Evolutionary conservation across 1,139 yeast genomes (phyloP).

Genomic region (Schwanniomyces etchellsii): DNA sequence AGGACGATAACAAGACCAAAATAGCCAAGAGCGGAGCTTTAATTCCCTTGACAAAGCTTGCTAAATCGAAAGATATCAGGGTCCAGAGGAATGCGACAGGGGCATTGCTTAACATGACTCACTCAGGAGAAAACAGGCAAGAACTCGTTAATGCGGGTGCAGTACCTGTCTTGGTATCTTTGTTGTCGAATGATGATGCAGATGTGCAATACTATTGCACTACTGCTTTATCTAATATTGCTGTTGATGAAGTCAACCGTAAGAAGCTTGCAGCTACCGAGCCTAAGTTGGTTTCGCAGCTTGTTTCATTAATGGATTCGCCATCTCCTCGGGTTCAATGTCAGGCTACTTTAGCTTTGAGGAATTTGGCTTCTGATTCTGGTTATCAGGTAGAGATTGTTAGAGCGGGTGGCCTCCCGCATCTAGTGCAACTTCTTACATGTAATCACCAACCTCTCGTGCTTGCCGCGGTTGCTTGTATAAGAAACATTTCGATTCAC

Average conservation of each 20-base stretch:
- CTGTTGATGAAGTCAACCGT: conserved; percentile 90
- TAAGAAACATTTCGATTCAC: conserved; percentile 92
- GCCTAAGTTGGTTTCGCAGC: conserved; percentile 85
- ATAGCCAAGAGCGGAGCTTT: conserved; percentile 97
- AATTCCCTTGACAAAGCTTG: conserved; percentile 87
- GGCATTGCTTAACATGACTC: conserved; percentile 95
- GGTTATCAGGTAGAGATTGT: conserved; percentile 92
- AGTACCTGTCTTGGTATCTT: conserved; percentile 90
- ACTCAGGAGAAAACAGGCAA: conserved; percentile 92
- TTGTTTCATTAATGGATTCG: conserved; percentile 89
- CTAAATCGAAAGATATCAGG: conserved; percentile 88
- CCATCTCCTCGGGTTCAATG: conserved; percentile 93
- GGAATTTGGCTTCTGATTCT: conserved; percentile 94
- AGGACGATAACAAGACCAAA: conserved; percentile 91
- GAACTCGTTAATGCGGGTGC: conserved; percentile 98
- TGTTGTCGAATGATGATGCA: conserved; percentile 81
- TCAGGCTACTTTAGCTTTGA: conserved; percentile 92
- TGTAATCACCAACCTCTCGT: conserved; percentile 90
- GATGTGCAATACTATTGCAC: conserved; percentile 98
- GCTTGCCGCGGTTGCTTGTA: conserved; percentile 96
- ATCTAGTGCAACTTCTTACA: conserved; percentile 78
- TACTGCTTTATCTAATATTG: conserved; percentile 92
- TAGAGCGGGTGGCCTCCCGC: conserved; percentile 91
- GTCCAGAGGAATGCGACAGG: conserved; percentile 99
- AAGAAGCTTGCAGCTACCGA: conserved; percentile 86